Conservation (phyloP, 2,329 filamentous ascomycete genomes). For the Apiospora kogelbergensis region DNA sequence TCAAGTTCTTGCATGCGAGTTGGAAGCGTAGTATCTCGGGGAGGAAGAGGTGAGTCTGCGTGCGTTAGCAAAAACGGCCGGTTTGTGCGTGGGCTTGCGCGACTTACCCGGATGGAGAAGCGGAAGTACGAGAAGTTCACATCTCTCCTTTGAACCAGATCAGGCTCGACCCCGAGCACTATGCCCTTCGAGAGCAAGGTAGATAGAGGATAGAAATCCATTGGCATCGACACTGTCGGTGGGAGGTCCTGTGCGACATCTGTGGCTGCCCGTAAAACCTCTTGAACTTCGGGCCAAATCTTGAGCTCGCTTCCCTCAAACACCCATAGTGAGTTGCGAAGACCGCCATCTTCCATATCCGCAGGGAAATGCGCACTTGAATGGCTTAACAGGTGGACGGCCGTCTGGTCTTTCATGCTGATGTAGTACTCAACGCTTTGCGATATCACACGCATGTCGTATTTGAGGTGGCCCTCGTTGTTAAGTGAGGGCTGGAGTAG, state of each 20-base stretch:
- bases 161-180: conserved; percentile 85
- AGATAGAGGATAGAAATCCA: conserved; percentile 96
- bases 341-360: conserved; percentile 42
- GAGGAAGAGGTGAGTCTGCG: conserved; percentile 85
- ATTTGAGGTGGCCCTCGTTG: conserved; percentile 83
- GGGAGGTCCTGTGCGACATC: conserved; percentile 69
- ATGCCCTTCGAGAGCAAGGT: conserved; percentile 87
- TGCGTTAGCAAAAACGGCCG: neutral
- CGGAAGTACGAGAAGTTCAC: conserved; percentile 88
- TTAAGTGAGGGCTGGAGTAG: conserved; percentile 84
- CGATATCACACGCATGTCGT: conserved; percentile 96
- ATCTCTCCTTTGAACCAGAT: conserved; percentile 89
- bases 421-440: conserved; percentile 96
- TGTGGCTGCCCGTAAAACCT: conserved; percentile 72
- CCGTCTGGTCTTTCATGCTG: conserved; percentile 82
- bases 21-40: conserved; percentile 83
- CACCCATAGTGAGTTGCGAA: conserved; percentile 89
- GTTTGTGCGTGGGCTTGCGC: neutral
- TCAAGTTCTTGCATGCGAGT: conserved; percentile 72
- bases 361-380: conserved; percentile 26
- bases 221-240: conserved; percentile 70
- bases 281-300: conserved; percentile 85
- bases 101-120: conserved; percentile 78
- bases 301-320: conserved; percentile 88
- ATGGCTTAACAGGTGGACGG: conserved; percentile 32